Percentiles rank a stretch among this genome's conserved stretches.
Conservation (phyloP, 2,329 filamentous ascomycete species). For the Hypoxylon sp. region DNA sequence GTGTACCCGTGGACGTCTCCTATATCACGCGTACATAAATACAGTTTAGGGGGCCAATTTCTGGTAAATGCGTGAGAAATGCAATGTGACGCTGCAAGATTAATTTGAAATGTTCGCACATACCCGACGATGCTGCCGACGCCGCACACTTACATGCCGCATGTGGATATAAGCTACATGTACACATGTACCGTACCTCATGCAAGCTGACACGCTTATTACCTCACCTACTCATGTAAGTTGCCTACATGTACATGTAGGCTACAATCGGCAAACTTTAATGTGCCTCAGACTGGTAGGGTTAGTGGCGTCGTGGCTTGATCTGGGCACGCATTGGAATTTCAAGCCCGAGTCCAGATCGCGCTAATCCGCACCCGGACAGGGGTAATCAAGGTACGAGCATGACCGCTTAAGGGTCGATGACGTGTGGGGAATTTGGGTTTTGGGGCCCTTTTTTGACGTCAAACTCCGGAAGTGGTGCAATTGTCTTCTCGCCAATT, state of each 20-base stretch:
- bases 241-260: neutral
- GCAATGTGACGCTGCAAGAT: slow-evolving; percentile 35
- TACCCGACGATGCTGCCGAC: neutral
- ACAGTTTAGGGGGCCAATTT: slow-evolving; percentile 18
- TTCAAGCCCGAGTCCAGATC: slow-evolving; percentile 23
- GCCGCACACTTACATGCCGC: neutral
- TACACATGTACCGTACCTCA: no score
- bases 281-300: slow-evolving; percentile 13
- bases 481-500: slow-evolving; percentile 7
- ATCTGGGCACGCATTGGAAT: slow-evolving; percentile 26
- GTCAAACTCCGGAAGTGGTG: slow-evolving; percentile 36
- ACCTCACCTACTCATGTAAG: neutral
- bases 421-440: slow-evolving; percentile 45
- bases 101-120: neutral
- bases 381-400: slow-evolving; percentile 16
- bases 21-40: slow-evolving; percentile 18
- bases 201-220: no score
- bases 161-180: no score
- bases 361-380: slow-evolving; percentile 17
- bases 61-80: slow-evolving; percentile 32
- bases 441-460: slow-evolving; percentile 37
- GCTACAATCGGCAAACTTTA: neutral
- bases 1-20: slow-evolving; percentile 1
- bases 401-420: slow-evolving; percentile 33
- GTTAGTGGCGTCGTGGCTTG: slow-evolving; percentile 19